These are phyloP conservation scores for Aspergillus panamensis DNA, from an alignment of 495 filamentous ascomycete genomes.

Conservation along the genomic window DNA sequence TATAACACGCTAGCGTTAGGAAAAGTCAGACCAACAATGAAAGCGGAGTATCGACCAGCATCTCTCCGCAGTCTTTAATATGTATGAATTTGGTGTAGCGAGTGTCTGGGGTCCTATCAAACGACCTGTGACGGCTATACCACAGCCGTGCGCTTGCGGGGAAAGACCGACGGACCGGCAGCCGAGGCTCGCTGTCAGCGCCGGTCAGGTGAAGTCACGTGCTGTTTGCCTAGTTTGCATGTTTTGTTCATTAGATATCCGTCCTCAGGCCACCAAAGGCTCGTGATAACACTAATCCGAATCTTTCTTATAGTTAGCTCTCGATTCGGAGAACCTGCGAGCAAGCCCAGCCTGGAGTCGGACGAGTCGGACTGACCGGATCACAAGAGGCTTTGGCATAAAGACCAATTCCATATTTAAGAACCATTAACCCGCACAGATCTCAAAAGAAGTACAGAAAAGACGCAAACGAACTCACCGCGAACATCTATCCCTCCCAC, in stretches of 20 bases:
- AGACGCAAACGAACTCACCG: too few species aligned
- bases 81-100: not conserved
- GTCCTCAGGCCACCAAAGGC: constrained; percentile 12
- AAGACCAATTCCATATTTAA: too few species aligned
- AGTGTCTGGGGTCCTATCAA: not conserved
- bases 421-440: too few species aligned
- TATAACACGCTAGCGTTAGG: not conserved
- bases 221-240: constrained; percentile 26
- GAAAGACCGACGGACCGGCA: constrained; percentile 22
- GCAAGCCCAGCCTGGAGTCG: too few species aligned
- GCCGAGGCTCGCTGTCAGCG: constrained; percentile 30
- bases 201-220: constrained; percentile 12
- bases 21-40: not conserved
- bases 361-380: too few species aligned
- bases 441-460: too few species aligned
- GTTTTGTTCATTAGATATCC: not conserved
- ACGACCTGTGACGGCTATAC: not conserved
- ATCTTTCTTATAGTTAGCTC: constrained; percentile 17
- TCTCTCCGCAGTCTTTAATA: constrained; percentile 6
- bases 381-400: not conserved
- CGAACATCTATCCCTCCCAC: not conserved
- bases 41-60: constrained; percentile 13
- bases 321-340: constrained; percentile 1
- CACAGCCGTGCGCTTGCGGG: constrained; percentile 28
- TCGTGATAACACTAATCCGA: constrained; percentile 18